These are phyloP conservation scores for Pichia paraexigua DNA, from an alignment of 805 yeast species.

Conservation along the genomic window DNA sequence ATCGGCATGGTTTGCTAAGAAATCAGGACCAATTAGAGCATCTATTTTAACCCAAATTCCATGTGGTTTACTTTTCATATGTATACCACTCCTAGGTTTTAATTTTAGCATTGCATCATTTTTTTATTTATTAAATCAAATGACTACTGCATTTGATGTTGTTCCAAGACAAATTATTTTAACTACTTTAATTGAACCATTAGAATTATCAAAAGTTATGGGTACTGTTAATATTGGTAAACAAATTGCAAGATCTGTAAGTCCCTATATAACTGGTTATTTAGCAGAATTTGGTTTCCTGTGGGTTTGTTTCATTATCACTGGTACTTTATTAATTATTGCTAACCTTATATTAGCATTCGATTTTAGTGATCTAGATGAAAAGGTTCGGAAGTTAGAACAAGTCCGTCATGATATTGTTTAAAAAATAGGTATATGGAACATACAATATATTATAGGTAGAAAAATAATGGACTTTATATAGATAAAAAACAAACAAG, in stretches of 20 bases:
- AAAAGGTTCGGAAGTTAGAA: constrained; percentile 16
- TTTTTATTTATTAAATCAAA: constrained; percentile 46
- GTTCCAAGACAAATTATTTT: constrained; percentile 82
- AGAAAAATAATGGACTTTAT: neutral
- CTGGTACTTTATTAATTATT: constrained; percentile 41
- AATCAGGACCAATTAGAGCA: constrained; percentile 72
- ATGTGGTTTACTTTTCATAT: constrained; percentile 54
- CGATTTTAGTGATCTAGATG: constrained; percentile 36
- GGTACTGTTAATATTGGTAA: constrained; percentile 83
- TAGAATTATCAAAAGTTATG: constrained; percentile 67
- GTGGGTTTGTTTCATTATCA: constrained; percentile 44
- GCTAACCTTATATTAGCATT: constrained; percentile 40
- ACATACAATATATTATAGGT: neutral
- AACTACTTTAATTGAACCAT: constrained; percentile 52
- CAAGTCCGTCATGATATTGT: constrained; percentile 16
- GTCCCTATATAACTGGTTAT: constrained; percentile 73
- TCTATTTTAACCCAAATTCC: constrained; percentile 71
- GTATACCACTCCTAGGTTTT: constrained; percentile 40
- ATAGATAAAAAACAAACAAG: neutral
- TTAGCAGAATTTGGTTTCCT: constrained; percentile 47
- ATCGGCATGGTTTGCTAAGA: constrained; percentile 60
- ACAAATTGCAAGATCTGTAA: constrained; percentile 75
- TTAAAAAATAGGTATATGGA: neutral
- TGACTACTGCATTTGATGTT: constrained; percentile 78
- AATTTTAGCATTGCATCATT: constrained; percentile 37